Conservation (phyloP, 2,329 filamentous ascomycete species). For the Exophiala sp. region DNA sequence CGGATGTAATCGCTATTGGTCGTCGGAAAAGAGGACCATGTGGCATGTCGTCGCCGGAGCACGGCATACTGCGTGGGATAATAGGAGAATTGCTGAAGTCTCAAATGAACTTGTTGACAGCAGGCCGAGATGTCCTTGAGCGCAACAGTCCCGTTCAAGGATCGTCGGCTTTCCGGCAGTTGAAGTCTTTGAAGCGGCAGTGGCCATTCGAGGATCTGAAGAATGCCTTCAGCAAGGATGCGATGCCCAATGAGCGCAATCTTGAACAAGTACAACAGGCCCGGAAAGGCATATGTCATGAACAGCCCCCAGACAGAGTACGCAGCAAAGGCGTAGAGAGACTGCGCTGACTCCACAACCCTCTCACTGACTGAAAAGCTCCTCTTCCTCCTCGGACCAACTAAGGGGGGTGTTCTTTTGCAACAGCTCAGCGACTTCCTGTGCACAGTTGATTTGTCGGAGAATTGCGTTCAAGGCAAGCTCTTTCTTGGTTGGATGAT, state of each 20-base stretch:
- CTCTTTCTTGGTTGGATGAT: constrained; percentile 74
- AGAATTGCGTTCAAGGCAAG: constrained; percentile 72
- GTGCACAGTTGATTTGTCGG: constrained; percentile 93
- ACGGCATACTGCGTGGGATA: constrained; percentile 97
- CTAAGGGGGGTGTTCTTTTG: constrained; percentile 83
- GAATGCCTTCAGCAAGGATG: constrained; percentile 68
- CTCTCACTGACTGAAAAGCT: constrained; percentile 88
- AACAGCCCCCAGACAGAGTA: constrained; percentile 59
- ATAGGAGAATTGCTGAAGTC: constrained; percentile 95
- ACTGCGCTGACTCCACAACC: constrained; percentile 87
- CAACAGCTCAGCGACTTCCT: constrained; percentile 76
- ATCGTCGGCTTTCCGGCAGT: constrained; percentile 18
- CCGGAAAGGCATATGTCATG: constrained; percentile 68
- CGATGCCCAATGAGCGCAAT: constrained; percentile 72
- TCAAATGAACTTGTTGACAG: constrained; percentile 94
- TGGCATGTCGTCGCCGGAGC: constrained; percentile 76
- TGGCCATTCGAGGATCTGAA: constrained; percentile 79
- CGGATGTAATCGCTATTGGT: constrained; percentile 97
- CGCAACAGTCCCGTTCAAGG: constrained; percentile 67
- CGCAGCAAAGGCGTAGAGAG: constrained; percentile 44
- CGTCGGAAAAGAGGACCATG: constrained; percentile 92
- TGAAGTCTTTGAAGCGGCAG: constrained; percentile 21
- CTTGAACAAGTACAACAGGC: constrained; percentile 68
- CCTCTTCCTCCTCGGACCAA: constrained; percentile 74
- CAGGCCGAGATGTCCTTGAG: constrained; percentile 95